Base-by-base conservation (phyloP, 345 rosid species). In the Ricinus communis region DNA sequence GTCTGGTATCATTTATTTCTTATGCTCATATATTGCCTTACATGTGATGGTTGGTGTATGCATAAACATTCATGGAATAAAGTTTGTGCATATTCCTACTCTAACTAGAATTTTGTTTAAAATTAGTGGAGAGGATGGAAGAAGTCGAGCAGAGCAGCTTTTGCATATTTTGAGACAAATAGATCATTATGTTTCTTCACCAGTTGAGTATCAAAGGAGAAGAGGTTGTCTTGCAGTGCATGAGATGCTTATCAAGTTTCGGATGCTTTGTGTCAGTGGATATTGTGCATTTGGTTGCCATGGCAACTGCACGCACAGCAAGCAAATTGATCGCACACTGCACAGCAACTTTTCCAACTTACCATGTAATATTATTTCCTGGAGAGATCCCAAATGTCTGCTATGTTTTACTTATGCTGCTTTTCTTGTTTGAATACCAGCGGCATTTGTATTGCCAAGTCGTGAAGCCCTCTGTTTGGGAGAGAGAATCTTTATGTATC, bases 101-200 rank as follows among this genome's bases (percentile, higher is more conserved):
- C 76, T 71, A 62, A 63, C 69, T 71, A 7, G 18, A 30, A 47
- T 55, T 70, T 24, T 74, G 61, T 83, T 63, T 70, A 75, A 77
- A 76, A 75, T 70, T 80, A 94, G 98, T 80, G 98, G 98, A 82
- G 98, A 90, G 87, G 98, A 94, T 84, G 98, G 98, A 71, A 82
- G 97, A 87, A 94, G 96, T 80, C 83, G 98, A 76, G 95, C 96
- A 1, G 98, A 94, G 87, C 98, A 94, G 80, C 90, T 94, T 51
- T 74, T 91, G 83, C 98, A 94, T 82, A 85, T 94, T 51, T 79
- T 91, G 83, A 90, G 95, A 82, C 96, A 87, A 76, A 80, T 88
- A 80, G 98, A 94, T 85, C 93, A 85, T 66, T 90, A 79, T 62
- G 85, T 91, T 56, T 83, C 95, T 71, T 91, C 98, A 65, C 73